A percentile compares a stretch with the other conserved stretches of the same genome.
Conservation (phyloP, 176 grass and related monocot genomes). For the Chloris gayana region DNA sequence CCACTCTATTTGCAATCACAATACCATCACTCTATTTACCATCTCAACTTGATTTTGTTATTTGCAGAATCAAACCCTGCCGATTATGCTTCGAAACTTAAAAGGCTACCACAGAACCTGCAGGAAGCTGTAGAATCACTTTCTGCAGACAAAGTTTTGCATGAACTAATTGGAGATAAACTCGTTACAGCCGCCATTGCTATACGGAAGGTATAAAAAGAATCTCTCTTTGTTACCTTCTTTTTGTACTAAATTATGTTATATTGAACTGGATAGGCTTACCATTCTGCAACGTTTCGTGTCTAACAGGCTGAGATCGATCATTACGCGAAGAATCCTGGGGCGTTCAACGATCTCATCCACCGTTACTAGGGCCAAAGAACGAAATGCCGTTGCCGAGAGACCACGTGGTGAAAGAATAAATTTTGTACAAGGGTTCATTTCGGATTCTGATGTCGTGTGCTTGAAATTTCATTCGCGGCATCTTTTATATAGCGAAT, state of each 20-base stretch:
- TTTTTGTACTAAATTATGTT: not conserved
- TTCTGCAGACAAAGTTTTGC: constrained; percentile 61
- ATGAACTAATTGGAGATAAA: constrained; percentile 77
- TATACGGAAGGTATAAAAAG: constrained; percentile 64
- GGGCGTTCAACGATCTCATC: constrained; percentile 66
- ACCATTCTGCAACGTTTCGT: constrained; percentile 3
- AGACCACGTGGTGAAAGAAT: not conserved
- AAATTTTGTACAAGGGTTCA: not conserved
- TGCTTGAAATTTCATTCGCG: not conserved
- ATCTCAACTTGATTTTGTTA: not conserved
- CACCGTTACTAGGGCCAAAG: constrained; percentile 60
- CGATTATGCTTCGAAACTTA: constrained; percentile 64
- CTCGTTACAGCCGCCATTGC: constrained; percentile 70
- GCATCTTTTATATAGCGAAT: not conserved
- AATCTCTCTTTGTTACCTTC: not conserved
- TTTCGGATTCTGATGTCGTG: not conserved
- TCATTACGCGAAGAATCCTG: constrained; percentile 71
- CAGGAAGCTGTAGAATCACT: constrained; percentile 79
- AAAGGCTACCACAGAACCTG: constrained; percentile 79
- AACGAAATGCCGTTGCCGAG: not conserved
- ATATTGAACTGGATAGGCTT: not conserved
- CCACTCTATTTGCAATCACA: not conserved
- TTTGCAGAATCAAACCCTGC: constrained; percentile 85
- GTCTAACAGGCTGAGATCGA: constrained; percentile 70
- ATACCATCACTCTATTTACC: not conserved